Evolutionary conservation across 1,284 basidiomycete genomes (phyloP).

Genomic region (Ceratobasidium sp.): DNA sequence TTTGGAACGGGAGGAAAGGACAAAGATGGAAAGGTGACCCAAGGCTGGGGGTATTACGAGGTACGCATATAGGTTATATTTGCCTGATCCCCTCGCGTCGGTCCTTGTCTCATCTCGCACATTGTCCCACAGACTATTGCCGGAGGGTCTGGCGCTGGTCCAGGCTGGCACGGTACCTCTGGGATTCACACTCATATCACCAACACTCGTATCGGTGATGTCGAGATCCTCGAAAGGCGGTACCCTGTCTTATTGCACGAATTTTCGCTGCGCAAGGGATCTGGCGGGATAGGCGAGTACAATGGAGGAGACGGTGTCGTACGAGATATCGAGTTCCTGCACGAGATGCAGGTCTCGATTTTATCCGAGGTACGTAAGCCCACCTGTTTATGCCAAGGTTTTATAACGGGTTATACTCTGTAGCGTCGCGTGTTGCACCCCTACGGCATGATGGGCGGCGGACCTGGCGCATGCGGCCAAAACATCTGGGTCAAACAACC

Average conservation of each 20-base stretch:
- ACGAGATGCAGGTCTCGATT: constrained; percentile 86
- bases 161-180: constrained; percentile 87
- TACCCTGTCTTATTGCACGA: constrained; percentile 85
- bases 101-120: constrained; percentile 16
- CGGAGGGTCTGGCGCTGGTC: constrained; percentile 91
- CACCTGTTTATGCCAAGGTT: not conserved
- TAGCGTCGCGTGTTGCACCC: constrained; percentile 86
- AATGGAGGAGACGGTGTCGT: constrained; percentile 87
- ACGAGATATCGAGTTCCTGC: constrained; percentile 86
- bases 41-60: constrained; percentile 96
- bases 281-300: constrained; percentile 80
- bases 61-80: constrained; percentile 52
- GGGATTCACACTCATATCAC: constrained; percentile 92
- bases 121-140: constrained; percentile 75
- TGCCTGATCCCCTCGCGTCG: not conserved
- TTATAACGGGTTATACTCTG: not conserved
- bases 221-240: constrained; percentile 89
- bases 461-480: constrained; percentile 72
- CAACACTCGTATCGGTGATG: constrained; percentile 91
- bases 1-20: constrained; percentile 90
- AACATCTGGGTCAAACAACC: constrained; percentile 90
- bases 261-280: constrained; percentile 79
- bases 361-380: constrained; percentile 71
- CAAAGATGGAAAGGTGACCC: constrained; percentile 72
- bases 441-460: constrained; percentile 89